Conservation (phyloP, 148 eudicot species). For the Heliosperma pusillum region DNA sequence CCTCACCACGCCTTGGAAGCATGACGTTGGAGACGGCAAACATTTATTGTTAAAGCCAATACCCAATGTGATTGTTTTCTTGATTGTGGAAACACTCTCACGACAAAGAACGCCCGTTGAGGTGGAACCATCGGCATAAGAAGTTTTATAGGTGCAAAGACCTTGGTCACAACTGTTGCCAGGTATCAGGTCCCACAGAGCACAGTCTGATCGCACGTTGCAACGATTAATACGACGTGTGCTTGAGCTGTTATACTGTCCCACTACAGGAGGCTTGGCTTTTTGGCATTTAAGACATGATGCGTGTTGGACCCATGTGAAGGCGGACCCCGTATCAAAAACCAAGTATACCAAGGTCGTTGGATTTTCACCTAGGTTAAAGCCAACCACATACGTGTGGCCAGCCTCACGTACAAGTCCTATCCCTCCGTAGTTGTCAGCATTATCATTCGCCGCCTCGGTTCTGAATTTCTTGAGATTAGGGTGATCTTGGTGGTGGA, state of each 20-base stretch:
- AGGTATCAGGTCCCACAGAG: no score
- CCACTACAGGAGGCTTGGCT: not conserved
- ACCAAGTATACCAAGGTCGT: not conserved
- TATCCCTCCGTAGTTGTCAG: not conserved
- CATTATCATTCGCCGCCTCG: not conserved
- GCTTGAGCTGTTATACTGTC: not conserved
- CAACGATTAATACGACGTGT: no score
- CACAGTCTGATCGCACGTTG: no score
- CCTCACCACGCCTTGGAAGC: no score
- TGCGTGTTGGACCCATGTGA: not conserved
- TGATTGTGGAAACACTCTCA: no score
- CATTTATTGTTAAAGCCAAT: no score
- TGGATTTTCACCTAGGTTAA: not conserved
- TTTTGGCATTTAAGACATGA: not conserved
- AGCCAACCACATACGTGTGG: not conserved
- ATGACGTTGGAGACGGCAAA: no score
- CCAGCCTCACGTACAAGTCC: not conserved
- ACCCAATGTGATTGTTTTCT: no score
- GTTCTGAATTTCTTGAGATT: not conserved
- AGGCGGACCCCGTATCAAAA: not conserved
- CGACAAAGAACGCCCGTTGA: no score
- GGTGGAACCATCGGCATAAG: no score
- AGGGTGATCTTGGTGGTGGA: conserved; percentile 2
- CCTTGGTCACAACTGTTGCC: no score
- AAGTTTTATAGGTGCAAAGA: no score